Evolutionary conservation across 2,329 filamentous ascomycete genomes (phyloP).

Genomic region (Colletotrichum echinochloae): DNA sequence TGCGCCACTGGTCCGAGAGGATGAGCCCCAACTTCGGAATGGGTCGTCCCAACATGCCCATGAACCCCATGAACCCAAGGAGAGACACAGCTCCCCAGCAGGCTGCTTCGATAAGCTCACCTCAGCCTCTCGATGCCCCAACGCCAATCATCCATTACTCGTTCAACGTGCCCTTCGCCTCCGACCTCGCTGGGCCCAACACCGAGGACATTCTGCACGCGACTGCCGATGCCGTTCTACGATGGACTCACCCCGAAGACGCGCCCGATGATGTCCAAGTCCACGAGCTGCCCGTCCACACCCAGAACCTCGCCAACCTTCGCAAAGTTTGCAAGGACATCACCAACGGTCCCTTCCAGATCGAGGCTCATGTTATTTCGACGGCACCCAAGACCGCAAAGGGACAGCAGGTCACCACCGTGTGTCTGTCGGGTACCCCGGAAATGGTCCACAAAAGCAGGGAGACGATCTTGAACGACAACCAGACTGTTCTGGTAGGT

Average conservation of each 20-base stretch:
- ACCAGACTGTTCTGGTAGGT: slow-evolving; percentile 89
- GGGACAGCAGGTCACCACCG: slow-evolving; percentile 81
- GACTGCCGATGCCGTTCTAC: slow-evolving; percentile 85
- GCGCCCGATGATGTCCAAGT: slow-evolving; percentile 86
- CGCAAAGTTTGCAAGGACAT: slow-evolving; percentile 85
- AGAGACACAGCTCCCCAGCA: slow-evolving; percentile 66
- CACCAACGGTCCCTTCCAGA: slow-evolving; percentile 75
- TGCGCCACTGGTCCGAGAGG: slow-evolving; percentile 79
- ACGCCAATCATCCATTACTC: slow-evolving; percentile 81
- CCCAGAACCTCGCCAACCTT: slow-evolving; percentile 84
- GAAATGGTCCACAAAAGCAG: slow-evolving; percentile 91
- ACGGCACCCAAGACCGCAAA: slow-evolving; percentile 80
- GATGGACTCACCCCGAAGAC: slow-evolving; percentile 93
- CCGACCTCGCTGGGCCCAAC: slow-evolving; percentile 90
- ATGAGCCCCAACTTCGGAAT: slow-evolving; percentile 77
- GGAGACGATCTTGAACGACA: slow-evolving; percentile 90
- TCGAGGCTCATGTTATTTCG: slow-evolving; percentile 86
- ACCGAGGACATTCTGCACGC: slow-evolving; percentile 95
- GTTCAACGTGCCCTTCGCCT: slow-evolving; percentile 97
- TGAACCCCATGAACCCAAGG: slow-evolving; percentile 68
- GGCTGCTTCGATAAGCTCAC: slow-evolving; percentile 71
- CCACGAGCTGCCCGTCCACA: slow-evolving; percentile 92
- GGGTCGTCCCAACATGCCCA: slow-evolving; percentile 68
- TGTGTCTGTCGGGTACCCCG: slow-evolving; percentile 88
- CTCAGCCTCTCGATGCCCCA: slow-evolving; percentile 75